These are phyloP conservation scores for Phaeosphaeria sp. DNA, from an alignment of 2,329 filamentous ascomycete species.

Conservation along the genomic window DNA sequence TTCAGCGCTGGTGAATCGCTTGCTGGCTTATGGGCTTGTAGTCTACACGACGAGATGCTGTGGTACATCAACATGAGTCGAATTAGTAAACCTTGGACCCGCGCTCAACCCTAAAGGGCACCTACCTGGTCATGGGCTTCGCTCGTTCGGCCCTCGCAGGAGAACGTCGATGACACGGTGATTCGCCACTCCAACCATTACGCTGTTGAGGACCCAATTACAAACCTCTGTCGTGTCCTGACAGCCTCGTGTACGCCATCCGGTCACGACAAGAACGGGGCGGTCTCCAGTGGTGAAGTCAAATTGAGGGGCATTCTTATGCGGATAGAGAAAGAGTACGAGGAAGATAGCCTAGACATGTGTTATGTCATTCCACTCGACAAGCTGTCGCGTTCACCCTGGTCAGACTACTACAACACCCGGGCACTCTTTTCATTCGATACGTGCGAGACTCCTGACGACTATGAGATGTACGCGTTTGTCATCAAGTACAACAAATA, in stretches of 20 bases:
- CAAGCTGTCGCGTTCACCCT: no score
- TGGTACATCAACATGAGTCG: neutral
- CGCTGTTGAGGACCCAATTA: no score
- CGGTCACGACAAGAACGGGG: neutral
- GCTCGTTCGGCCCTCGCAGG: neutral
- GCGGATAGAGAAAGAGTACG: no score
- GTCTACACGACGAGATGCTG: neutral
- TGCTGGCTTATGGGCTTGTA: neutral
- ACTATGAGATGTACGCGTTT: no score
- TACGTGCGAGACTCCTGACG: no score
- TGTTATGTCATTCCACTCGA: no score
- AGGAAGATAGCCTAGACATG: no score
- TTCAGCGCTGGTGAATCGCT: neutral
- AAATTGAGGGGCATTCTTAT: neutral
- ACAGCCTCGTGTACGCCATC: neutral
- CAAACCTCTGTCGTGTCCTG: neutral
- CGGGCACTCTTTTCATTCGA: no score
- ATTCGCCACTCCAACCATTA: neutral
- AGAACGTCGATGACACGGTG: neutral
- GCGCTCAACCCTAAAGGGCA: neutral
- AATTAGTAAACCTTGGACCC: neutral
- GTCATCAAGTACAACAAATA: no score
- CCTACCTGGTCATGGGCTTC: neutral
- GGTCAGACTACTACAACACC: no score
- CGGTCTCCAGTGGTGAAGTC: neutral